Evolutionary conservation across 2,329 filamentous ascomycete genomes (phyloP), one percentile per base, ranked within the genome.

Genomic region (Colletotrichum karsti): DNA sequence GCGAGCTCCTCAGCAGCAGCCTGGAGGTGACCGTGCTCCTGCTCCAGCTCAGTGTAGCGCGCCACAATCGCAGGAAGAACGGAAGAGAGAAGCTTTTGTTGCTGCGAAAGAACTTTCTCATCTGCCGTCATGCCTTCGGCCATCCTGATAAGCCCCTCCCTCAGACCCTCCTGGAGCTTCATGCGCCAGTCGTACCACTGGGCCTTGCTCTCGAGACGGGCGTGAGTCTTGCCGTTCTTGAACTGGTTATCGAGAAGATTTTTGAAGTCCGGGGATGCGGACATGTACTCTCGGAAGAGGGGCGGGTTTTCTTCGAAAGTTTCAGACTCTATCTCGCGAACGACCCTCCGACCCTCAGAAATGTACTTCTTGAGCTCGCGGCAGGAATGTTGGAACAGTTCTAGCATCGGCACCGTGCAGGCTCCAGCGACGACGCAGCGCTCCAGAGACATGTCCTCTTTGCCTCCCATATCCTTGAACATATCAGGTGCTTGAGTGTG

Each of bases 131-230:
- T 93, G 20, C 91, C 93, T 63, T 92, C 88, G 1, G 89, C 85
- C 64, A 95, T 96, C 69, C 88, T 90, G 61, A 92, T 79, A 3
- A 98, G 87, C 4, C 93, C 95, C 73, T 94, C 91, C 76, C 92
- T 94, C 39, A 99, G 86, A 18, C 93, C 92, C 70, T 91, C 81
- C 63, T 94, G 90, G 24, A 98, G 87, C 74, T 96, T 95, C 86
- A 93, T 95, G 42, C 96, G 91, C 96, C 96, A 99, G 75, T 95
- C 92, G 77, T 99, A 99, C 96, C 96, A 99, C 84, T 96, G 95
- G 64, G 93, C 94, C 77, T 98, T 98, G 82, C 95, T 98, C 57
- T 95, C 84, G 13, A 98, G 86, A 26, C 96, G 89, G 15, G 95
- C 94, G 77, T 97, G 93, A 0, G 94, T 95, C 83, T 98, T 98